Base-by-base conservation (phyloP, 495 filamentous ascomycete genomes). In the Massariosphaeria phaeospora region DNA sequence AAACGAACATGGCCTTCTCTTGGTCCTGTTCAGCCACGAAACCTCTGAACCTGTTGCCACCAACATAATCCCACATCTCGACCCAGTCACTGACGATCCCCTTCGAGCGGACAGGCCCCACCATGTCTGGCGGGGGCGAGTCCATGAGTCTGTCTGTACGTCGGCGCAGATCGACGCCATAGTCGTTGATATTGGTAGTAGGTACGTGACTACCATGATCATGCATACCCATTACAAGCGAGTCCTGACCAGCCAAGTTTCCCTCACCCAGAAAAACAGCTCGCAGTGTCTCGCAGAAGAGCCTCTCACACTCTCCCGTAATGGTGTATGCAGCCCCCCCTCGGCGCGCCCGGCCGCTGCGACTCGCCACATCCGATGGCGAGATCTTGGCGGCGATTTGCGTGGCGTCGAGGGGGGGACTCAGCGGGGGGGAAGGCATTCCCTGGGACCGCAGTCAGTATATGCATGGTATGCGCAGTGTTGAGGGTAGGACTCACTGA, bases 241-340 rank as follows among this genome's bases (percentile, higher is more conserved):
- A 84, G 75, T 78, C 75, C 69, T 79, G 79, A 70, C 62, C 64
- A 66, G 68, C 68, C 70, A 71, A 63, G 72, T 82, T 82, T 86
- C 83, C 79, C 88, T 94, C 90, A 95, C 86, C 90, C 81, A 89
- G 84, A 83, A 96, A 94, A 76, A 86, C 87, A 74, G 82, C 73
- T 72, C 78, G 84, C 84, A 96, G 81, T 76, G 80, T 86, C 81
- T 90, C 87, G 78, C 91, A 96, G 79, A 96, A 93, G 80, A 96
- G 91, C 75, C 91, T 96, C 90, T 95, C 91, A 96, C 91, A 94
- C 88, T 95, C 89, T 88, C 82, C 91, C 88, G 84, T 86, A 78
- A 96, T 95, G 75, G 81, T 83, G 73, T 88, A 82, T 84, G 85
- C 80, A 81, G 90, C 90, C 86, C 88, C 90, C 85, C 83, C 84